phyloP scores from a whole-genome alignment of 768 basidiomycete species.

The Leccinum pellstonianum region DNA sequence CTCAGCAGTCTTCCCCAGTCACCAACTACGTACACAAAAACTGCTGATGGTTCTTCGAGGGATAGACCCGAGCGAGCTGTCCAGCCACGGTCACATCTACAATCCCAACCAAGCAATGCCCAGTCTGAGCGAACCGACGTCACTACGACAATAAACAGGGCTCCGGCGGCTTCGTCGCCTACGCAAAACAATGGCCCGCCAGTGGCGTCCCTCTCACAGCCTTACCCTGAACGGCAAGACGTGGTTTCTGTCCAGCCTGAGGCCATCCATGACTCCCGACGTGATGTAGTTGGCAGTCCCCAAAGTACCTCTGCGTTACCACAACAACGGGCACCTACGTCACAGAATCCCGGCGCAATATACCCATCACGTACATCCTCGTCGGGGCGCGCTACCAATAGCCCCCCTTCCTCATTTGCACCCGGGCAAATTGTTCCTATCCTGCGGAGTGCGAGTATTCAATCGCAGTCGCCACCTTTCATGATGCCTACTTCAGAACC shows the following conservation, averaged over 20 bases:
- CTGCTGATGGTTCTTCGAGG: slow-evolving; percentile 1
- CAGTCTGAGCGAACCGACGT: not conserved
- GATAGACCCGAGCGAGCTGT: slow-evolving; percentile 24
- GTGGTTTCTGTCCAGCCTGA: slow-evolving; percentile 1
- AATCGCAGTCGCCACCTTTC: slow-evolving; percentile 25
- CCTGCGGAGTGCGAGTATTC: slow-evolving; percentile 37
- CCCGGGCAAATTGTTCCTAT: slow-evolving; percentile 40
- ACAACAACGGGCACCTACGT: slow-evolving; percentile 18
- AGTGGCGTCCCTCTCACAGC: slow-evolving; percentile 4
- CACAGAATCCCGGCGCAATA: slow-evolving; percentile 18
- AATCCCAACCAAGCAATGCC: slow-evolving; percentile 1
- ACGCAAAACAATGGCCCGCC: slow-evolving; percentile 6
- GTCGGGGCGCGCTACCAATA: slow-evolving; percentile 10
- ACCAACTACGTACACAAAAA: slow-evolving; percentile 8
- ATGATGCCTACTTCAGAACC: slow-evolving; percentile 21
- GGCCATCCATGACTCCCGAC: slow-evolving; percentile 4
- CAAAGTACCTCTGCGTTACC: slow-evolving; percentile 4
- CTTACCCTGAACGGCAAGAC: slow-evolving; percentile 6
- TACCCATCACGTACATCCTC: slow-evolving; percentile 29
- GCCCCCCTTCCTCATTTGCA: slow-evolving; percentile 35
- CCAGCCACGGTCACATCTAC: slow-evolving; percentile 16
- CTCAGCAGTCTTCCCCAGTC: slow-evolving; percentile 36
- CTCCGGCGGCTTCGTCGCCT: not conserved
- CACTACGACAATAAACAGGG: not conserved
- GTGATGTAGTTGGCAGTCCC: slow-evolving; percentile 4